phyloP scores from a whole-genome alignment of 2,329 filamentous ascomycete genomes.

The Pseudogymnoascus sp. region DNA sequence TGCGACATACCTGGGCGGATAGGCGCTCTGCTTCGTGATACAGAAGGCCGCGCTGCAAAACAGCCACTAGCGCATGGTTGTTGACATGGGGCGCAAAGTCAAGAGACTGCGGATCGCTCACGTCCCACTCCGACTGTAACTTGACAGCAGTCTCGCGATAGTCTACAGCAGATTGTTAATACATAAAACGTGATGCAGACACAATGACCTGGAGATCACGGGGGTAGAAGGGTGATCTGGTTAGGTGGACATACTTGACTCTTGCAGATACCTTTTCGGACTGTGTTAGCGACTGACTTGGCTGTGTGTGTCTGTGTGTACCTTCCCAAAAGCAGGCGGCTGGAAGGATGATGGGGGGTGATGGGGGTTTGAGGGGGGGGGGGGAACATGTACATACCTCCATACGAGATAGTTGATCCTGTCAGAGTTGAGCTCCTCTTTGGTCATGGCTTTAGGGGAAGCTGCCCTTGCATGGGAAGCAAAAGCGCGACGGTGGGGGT shows the following conservation, averaged over 20 bases:
- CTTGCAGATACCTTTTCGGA: conserved; percentile 27
- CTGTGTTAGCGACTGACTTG: conserved; percentile 23
- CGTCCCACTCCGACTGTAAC: conserved; percentile 60
- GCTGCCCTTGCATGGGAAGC: conserved; percentile 1
- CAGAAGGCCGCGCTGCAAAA: conserved; percentile 54
- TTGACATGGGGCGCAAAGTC: conserved; percentile 57
- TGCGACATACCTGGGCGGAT: conserved; percentile 22
- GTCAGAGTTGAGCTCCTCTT: conserved; percentile 48
- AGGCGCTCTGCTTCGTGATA: conserved; percentile 53
- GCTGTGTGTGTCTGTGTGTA: conserved; percentile 11
- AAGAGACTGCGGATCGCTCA: conserved; percentile 53
- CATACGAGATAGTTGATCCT: conserved; percentile 63
- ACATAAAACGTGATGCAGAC: background rate
- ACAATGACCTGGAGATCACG: conserved; percentile 11
- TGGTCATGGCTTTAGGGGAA: conserved; percentile 20
- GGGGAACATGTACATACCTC: conserved; percentile 44
- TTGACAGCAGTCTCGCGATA: conserved; percentile 60
- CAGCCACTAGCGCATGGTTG: conserved; percentile 52
- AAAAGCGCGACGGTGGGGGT: background rate
- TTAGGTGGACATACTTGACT: conserved; percentile 25
- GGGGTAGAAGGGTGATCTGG: background rate
- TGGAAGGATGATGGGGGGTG: background rate
- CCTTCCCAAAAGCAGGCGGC: conserved; percentile 15
- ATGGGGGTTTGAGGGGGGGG: background rate
- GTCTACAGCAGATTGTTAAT: conserved; percentile 35